Base-by-base conservation (phyloP, 2,329 filamentous ascomycete genomes). In the Lasiodiplodia theobromae region DNA sequence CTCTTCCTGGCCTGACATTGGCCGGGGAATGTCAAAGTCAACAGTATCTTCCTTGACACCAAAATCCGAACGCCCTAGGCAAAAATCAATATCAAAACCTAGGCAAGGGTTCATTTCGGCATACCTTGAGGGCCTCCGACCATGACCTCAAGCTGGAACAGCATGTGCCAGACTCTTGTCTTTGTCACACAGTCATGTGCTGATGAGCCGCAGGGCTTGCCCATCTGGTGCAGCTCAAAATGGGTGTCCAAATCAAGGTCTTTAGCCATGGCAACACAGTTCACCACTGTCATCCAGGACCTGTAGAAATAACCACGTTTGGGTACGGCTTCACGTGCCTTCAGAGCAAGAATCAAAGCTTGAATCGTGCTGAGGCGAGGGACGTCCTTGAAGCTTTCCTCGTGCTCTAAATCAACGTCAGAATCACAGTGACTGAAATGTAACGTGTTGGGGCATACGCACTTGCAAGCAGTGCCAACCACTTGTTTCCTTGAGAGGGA, bases 271-370 rank as follows among this genome's bases (percentile, higher is more conserved):
- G 94, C 91, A 8, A 97, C 91, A 71, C 95, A 93, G 70, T 94
- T 93, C 66, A 97, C 95, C 23, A 97, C 89, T 5, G 92, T 93
- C 89, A 97, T 97, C 95, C 96, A 98, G 0, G 96, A 98, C 47
- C 95, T 90, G 80, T 96, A 98, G 79, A 96, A 98, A 77, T 98
- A 98, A 1, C 96, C 96, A 70, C 93, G 89, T 77, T 97, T 97
- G 0, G 95, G 94, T 10, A 92, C 89, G n/a, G 92, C 92, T 79
- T 98, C 95, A 71, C 94, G 88, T 1, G 95, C 96, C 79, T 98
- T 98, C 53, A 97, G 82, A 21, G 97, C 86, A 54, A 98, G 90
- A 54, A 97, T 82, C 70, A 97, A 84, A 3, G 94, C 95, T 80
- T 98, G 95, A 11, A 98, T 89, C 0, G 96, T 98, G 80, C 93